A percentile compares a stretch with the other conserved stretches of the same genome.
Evolutionary conservation across 306 rosid genomes (phyloP).

Genomic region (Gastrolobium villosum): DNA sequence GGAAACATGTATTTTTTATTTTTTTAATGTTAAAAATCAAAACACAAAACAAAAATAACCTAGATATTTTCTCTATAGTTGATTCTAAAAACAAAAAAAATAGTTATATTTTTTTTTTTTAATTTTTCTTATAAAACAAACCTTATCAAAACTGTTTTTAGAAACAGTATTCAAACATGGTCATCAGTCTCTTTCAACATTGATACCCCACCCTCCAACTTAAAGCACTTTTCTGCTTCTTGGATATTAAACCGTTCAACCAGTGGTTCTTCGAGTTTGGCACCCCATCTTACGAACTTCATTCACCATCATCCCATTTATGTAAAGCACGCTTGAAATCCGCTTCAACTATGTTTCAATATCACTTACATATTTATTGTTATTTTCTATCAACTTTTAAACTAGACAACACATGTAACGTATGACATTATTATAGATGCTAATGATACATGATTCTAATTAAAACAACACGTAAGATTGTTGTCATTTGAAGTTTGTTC

Average conservation of each 20-base stretch:
- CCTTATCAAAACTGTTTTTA: too few relatives aligned
- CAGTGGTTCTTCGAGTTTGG: slow-evolving; percentile 23
- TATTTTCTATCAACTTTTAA: slow-evolving; percentile 7
- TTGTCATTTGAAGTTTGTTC: neutral
- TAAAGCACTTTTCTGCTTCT: slow-evolving; percentile 7
- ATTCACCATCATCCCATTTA: slow-evolving; percentile 29
- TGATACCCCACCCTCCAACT: slow-evolving; percentile 34
- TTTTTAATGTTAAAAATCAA: too few relatives aligned
- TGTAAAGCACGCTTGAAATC: neutral
- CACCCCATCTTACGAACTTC: neutral
- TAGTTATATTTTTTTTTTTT: too few relatives aligned
- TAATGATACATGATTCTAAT: neutral
- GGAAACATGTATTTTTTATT: too few relatives aligned
- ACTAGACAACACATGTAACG: slow-evolving; percentile 3
- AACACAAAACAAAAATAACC: too few relatives aligned
- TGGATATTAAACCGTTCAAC: neutral
- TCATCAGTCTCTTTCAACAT: slow-evolving; percentile 9
- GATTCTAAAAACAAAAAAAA: too few relatives aligned
- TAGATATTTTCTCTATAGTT: too few relatives aligned
- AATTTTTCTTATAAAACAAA: too few relatives aligned
- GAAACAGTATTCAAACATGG: too few relatives aligned
- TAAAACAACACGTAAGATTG: neutral
- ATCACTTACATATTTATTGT: neutral
- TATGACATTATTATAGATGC: neutral
- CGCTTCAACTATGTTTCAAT: neutral